Percentiles rank a stretch among this genome's conserved stretches.
Evolutionary conservation across 805 yeast species (phyloP).

Genomic region (Suhomyces tanzawaensis): DNA sequence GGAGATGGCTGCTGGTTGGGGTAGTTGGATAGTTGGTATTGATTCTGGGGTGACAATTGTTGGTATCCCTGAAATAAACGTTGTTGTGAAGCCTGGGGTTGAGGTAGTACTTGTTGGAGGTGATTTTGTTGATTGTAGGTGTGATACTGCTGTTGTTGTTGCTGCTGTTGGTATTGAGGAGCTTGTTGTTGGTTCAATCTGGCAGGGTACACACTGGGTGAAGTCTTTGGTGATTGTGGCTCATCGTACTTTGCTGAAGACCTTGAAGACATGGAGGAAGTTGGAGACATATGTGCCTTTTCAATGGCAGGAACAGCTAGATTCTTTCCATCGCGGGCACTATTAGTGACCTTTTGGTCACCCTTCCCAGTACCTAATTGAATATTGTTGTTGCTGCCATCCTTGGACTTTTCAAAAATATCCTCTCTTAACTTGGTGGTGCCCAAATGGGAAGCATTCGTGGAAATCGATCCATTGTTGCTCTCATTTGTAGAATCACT

Average conservation of each 20-base stretch:
- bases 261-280: conserved; percentile 35
- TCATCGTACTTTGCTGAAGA: conserved; percentile 32
- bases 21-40: conserved; percentile 12
- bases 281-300: conserved; percentile 27
- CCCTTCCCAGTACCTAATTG: conserved; percentile 12
- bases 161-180: conserved; percentile 9
- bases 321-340: conserved; percentile 5
- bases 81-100: conserved; percentile 4
- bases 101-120: neutral
- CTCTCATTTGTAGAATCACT: conserved; percentile 9
- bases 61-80: conserved; percentile 13
- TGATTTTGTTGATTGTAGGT: neutral
- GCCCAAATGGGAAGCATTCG: conserved; percentile 4
- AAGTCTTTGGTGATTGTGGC: conserved; percentile 41
- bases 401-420: conserved; percentile 28
- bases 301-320: conserved; percentile 7
- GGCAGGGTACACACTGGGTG: conserved; percentile 22
- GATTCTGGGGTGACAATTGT: conserved; percentile 8
- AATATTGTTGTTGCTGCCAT: conserved; percentile 7
- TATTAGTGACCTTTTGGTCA: conserved; percentile 13
- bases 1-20: conserved; percentile 9
- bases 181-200: conserved; percentile 9
- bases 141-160: conserved; percentile 6
- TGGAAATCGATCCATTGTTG: conserved; percentile 1
- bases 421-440: conserved; percentile 32